A percentile compares a stretch with the other conserved stretches of the same genome.
Evolutionary conservation across 1,284 basidiomycete genomes (phyloP).

Genomic region (Heterobasidion occidentale): DNA sequence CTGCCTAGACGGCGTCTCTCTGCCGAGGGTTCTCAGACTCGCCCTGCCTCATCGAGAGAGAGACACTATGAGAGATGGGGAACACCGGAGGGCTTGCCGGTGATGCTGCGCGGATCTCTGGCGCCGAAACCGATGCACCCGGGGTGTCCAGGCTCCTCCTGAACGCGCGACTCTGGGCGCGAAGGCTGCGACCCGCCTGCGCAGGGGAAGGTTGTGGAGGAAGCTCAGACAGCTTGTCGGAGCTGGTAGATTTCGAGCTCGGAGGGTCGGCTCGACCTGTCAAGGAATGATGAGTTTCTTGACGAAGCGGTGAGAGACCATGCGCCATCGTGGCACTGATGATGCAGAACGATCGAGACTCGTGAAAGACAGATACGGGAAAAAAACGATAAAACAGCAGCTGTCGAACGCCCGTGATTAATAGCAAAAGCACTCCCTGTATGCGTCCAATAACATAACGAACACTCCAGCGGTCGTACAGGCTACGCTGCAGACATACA

Average conservation of each 20-base stretch:
- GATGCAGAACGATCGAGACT: too few species aligned
- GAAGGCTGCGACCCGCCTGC: slow-evolving; percentile 20
- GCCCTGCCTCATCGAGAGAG: neutral
- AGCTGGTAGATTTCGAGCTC: slow-evolving; percentile 23
- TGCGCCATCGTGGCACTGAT: too few species aligned
- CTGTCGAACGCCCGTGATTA: too few species aligned
- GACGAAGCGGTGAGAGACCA: neutral
- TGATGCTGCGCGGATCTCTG: slow-evolving; percentile 18
- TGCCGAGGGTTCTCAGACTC: slow-evolving; percentile 22
- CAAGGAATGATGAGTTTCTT: neutral
- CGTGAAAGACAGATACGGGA: too few species aligned
- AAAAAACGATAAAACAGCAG: too few species aligned
- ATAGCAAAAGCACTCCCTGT: neutral
- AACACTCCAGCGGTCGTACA: too few species aligned
- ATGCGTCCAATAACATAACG: neutral
- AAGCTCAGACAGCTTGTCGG: slow-evolving; percentile 32
- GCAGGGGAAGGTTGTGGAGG: slow-evolving; percentile 21
- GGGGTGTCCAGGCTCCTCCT: slow-evolving; percentile 17
- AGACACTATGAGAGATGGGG: slow-evolving; percentile 15
- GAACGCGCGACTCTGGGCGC: slow-evolving; percentile 13
- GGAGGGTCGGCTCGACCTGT: slow-evolving; percentile 13
- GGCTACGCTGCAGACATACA: too few species aligned
- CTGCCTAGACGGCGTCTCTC: slow-evolving; percentile 23
- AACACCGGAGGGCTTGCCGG: slow-evolving; percentile 10
- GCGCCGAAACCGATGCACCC: slow-evolving; percentile 17